Conservation (phyloP, 352 stramenopile genomes). For the Globisporangium lucens region DNA sequence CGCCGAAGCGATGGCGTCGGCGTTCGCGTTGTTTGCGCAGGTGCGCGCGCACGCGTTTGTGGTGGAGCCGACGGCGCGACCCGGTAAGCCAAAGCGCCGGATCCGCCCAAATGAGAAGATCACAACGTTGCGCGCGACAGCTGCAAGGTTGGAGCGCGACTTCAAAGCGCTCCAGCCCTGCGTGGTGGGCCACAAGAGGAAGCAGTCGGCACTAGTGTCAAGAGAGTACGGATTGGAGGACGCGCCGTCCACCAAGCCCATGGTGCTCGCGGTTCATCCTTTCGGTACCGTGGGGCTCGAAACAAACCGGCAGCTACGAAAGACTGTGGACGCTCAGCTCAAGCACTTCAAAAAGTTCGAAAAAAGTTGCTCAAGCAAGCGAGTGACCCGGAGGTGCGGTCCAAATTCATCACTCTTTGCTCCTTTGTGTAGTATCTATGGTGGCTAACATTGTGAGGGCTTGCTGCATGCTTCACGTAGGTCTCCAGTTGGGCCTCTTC, state of each 20-base stretch:
- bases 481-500: neutral
- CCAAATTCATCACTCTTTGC: too few species aligned
- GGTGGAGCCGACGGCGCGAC: conserved; percentile 9
- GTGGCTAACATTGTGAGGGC: too few species aligned
- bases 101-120: conserved; percentile 11
- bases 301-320: conserved; percentile 7
- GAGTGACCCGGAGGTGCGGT: neutral
- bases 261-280: neutral
- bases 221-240: too few species aligned
- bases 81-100: conserved; percentile 9
- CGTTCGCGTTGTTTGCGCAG: conserved; percentile 5
- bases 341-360: too few species aligned
- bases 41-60: neutral
- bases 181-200: too few species aligned
- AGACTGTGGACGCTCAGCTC: neutral
- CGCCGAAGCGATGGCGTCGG: neutral
- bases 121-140: neutral
- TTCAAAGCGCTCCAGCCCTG: neutral
- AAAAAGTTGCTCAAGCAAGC: too few species aligned
- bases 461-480: neutral
- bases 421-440: too few species aligned
- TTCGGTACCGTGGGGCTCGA: neutral
- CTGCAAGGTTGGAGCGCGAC: neutral
- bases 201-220: neutral
- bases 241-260: too few species aligned